Base-by-base conservation (phyloP, 2,329 filamentous ascomycete genomes). In the Fonsecaea monophora region DNA sequence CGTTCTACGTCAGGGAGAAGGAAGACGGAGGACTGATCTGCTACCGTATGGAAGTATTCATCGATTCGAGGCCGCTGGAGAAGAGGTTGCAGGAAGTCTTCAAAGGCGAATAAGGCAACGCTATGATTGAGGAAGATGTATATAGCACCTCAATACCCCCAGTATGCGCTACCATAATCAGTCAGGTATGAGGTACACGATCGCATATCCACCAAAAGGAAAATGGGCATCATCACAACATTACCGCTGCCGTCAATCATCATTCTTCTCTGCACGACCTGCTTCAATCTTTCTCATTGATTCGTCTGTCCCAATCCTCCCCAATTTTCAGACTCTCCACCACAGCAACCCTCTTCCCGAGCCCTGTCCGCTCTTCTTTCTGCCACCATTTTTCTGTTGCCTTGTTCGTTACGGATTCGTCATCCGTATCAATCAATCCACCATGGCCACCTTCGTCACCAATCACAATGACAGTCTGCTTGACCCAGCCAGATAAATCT, bases 341-440 rank as follows among this genome's bases (percentile, higher is more conserved):
- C 18, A 98, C 89, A 45, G 96, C 89, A 34, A 97, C 89, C 3
- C 92, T 92, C 75, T 95, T 90, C 15, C 94, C 94, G 65, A 94
- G 84, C 1, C 94, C 94, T 30, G 96, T 92, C 66, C 92, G 87
- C 53, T 93, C 90, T 64, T 92, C 88, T 62, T 86, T 84, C 78
- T 93, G 89, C 90, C 90, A 95, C 92, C 92, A 94, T 32, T 65
- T 68, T 53, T 70, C 67, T 82, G 42, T 61, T 13, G 15, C n/a
- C 59, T 34, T 50, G 45, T 25, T 37, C 34, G 37, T 84, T 81
- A 45, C 67, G 53, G 78, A 82, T 64, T 84, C 83, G 53, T 85
- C 84, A 58, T 96, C 92, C 72, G 91, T 95, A 76, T 96, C 92
- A 6, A 91, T 89, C 48, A 96, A 83, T 4, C 92, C 92, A 48